Evolutionary conservation across 805 yeast species (phyloP).

Genomic region (Pichia thaimueangensis): DNA sequence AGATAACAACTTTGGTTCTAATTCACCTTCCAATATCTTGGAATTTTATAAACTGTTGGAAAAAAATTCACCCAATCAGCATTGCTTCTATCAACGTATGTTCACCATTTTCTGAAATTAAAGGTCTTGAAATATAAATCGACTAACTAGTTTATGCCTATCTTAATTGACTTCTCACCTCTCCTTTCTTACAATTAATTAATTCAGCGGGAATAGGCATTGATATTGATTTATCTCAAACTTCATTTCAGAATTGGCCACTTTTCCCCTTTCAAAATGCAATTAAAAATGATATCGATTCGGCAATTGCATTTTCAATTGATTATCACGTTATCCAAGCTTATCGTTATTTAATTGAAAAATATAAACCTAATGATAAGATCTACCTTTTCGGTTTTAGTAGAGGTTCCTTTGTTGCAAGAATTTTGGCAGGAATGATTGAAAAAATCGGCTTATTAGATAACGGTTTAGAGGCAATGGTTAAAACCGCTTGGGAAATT

Average conservation of each 20-base stretch:
- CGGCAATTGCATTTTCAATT: constrained; percentile 45
- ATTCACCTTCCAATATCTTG: constrained; percentile 49
- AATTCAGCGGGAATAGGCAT: constrained; percentile 53
- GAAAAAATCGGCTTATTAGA: constrained; percentile 56
- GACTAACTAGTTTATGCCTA: no score
- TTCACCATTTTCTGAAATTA: no score
- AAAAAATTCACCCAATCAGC: constrained; percentile 34
- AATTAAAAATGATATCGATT: constrained; percentile 16
- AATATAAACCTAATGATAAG: constrained; percentile 43
- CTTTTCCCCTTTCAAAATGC: constrained; percentile 1
- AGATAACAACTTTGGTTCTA: constrained; percentile 48
- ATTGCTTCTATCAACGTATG: constrained; percentile 57
- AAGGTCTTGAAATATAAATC: no score
- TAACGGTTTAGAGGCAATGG: constrained; percentile 49
- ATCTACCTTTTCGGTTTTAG: constrained; percentile 53
- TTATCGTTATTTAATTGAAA: constrained; percentile 44
- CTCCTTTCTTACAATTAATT: not conserved
- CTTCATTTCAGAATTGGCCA: constrained; percentile 12
- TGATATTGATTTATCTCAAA: constrained; percentile 36
- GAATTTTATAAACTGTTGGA: constrained; percentile 47
- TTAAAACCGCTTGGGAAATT: constrained; percentile 55
- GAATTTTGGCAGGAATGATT: constrained; percentile 60
- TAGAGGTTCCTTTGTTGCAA: constrained; percentile 61
- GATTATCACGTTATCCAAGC: constrained; percentile 54
- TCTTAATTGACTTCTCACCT: not conserved